Conservation (phyloP, 352 stramenopile species). For the Phytopythium aichiense region DNA sequence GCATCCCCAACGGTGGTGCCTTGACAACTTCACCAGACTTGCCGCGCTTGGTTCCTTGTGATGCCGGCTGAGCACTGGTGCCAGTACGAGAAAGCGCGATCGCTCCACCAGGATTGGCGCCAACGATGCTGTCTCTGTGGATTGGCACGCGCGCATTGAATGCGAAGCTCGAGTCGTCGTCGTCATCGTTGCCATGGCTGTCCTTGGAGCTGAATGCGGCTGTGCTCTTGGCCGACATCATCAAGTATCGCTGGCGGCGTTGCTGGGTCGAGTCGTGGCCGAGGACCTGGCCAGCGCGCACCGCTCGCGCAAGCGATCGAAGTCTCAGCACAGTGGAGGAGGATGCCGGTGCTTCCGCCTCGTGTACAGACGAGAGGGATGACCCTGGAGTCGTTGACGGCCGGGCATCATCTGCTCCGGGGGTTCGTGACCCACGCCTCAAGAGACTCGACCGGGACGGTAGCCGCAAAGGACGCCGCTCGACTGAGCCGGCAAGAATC, state of each 20-base stretch:
- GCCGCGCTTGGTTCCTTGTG: neutral
- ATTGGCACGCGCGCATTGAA: neutral
- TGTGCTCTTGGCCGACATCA: slow-evolving; percentile 2
- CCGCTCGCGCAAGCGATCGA: slow-evolving; percentile 40
- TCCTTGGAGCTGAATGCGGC: neutral
- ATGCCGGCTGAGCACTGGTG: neutral
- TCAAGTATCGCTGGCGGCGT: neutral
- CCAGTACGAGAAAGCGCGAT: neutral
- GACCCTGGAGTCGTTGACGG: neutral
- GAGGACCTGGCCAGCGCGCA: slow-evolving; percentile 50
- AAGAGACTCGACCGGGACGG: slow-evolving; percentile 6
- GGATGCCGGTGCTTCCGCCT: slow-evolving; percentile 19
- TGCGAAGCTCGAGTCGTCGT: slow-evolving; percentile 6
- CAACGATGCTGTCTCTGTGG: neutral
- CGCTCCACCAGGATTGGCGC: neutral
- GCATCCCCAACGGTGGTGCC: neutral
- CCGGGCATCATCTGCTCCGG: neutral
- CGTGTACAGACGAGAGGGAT: slow-evolving; percentile 7
- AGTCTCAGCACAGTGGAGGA: slow-evolving; percentile 41
- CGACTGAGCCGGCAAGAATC: neutral
- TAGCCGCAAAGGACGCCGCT: slow-evolving; percentile 13
- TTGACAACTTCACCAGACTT: neutral
- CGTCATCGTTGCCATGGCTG: neutral
- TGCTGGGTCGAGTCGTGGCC: slow-evolving; percentile 13
- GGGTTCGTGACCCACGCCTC: slow-evolving; percentile 6